Evolutionary conservation across 371 early-diverging fungal genomes (phyloP).

Genomic region (Rhizomucor miehei): DNA sequence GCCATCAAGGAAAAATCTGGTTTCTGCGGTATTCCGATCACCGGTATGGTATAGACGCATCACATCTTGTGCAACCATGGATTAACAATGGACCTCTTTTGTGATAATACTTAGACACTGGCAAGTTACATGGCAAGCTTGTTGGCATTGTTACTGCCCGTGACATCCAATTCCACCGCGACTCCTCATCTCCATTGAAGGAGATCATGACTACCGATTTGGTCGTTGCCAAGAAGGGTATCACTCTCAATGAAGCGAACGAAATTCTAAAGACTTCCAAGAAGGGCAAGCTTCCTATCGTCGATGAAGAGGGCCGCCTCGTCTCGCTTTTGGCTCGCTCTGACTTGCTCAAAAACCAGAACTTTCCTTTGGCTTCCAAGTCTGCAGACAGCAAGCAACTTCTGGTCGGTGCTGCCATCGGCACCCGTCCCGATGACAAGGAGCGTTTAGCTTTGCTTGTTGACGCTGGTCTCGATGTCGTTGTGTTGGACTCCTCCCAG

Average conservation of each 20-base stretch:
- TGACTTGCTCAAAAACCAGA: slow-evolving; percentile 94
- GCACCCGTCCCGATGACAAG: slow-evolving; percentile 90
- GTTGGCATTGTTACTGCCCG: slow-evolving; percentile 96
- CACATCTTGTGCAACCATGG: slow-evolving; percentile 1
- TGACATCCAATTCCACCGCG: slow-evolving; percentile 90
- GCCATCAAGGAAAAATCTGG: slow-evolving; percentile 84
- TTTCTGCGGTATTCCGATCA: slow-evolving; percentile 96
- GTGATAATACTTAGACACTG: slow-evolving; percentile 55
- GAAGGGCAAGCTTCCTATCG: slow-evolving; percentile 97
- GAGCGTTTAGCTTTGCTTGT: slow-evolving; percentile 80
- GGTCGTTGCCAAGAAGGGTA: slow-evolving; percentile 81
- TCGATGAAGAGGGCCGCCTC: slow-evolving; percentile 77
- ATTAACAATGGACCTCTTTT: too few species aligned
- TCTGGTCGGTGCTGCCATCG: slow-evolving; percentile 91
- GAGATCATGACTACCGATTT: slow-evolving; percentile 91
- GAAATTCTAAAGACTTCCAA: slow-evolving; percentile 81
- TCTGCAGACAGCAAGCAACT: slow-evolving; percentile 81
- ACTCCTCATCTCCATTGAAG: slow-evolving; percentile 54
- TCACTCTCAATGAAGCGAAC: slow-evolving; percentile 90
- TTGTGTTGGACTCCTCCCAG: slow-evolving; percentile 92
- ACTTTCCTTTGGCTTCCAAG: slow-evolving; percentile 92
- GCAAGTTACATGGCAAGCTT: slow-evolving; percentile 85
- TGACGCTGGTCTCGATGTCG: slow-evolving; percentile 92
- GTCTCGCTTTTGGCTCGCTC: slow-evolving; percentile 92
- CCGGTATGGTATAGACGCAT: slow-evolving; percentile 60